Conservation (phyloP, 768 basidiomycete species). For the Xerocomellus intermedius region DNA sequence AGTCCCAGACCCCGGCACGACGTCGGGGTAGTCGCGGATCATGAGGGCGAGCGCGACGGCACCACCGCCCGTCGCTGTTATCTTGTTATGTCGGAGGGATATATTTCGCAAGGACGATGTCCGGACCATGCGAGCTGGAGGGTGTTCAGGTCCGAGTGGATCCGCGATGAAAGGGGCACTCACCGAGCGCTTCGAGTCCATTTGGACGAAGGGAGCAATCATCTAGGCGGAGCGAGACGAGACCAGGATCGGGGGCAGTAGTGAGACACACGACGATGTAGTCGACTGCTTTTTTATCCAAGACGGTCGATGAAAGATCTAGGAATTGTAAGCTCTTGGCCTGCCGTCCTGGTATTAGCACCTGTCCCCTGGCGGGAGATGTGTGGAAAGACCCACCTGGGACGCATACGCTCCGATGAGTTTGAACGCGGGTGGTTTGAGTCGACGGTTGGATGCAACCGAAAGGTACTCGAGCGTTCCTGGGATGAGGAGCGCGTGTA, state of each 20-base stretch:
- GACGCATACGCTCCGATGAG: slow-evolving; percentile 75
- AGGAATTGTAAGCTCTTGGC: slow-evolving; percentile 79
- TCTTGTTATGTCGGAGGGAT: slow-evolving; percentile 86
- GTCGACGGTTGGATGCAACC: slow-evolving; percentile 79
- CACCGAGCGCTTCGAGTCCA: slow-evolving; percentile 79
- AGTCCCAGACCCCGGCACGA: slow-evolving; percentile 39
- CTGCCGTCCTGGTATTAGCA: slow-evolving; percentile 37
- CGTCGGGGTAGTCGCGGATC: slow-evolving; percentile 94
- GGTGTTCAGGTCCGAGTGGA: not conserved
- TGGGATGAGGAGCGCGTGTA: slow-evolving; percentile 87
- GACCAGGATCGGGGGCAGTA: slow-evolving; percentile 36
- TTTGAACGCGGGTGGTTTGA: slow-evolving; percentile 76
- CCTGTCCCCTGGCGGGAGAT: not conserved
- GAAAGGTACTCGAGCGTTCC: slow-evolving; percentile 78
- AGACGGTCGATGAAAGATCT: slow-evolving; percentile 80
- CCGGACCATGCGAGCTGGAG: slow-evolving; percentile 75
- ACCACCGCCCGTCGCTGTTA: slow-evolving; percentile 80
- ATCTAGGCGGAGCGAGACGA: slow-evolving; percentile 84
- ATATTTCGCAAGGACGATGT: slow-evolving; percentile 84
- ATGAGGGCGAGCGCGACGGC: slow-evolving; percentile 92
- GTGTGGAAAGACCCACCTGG: slow-evolving; percentile 47
- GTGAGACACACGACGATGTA: slow-evolving; percentile 71
- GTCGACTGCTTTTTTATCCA: slow-evolving; percentile 86
- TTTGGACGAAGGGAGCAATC: slow-evolving; percentile 76
- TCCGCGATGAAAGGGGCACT: slow-evolving; percentile 26